Percentiles rank a stretch among this genome's conserved stretches.
phyloP scores from a whole-genome alignment of 768 basidiomycete species.

The Pisolithus marmoratus region DNA sequence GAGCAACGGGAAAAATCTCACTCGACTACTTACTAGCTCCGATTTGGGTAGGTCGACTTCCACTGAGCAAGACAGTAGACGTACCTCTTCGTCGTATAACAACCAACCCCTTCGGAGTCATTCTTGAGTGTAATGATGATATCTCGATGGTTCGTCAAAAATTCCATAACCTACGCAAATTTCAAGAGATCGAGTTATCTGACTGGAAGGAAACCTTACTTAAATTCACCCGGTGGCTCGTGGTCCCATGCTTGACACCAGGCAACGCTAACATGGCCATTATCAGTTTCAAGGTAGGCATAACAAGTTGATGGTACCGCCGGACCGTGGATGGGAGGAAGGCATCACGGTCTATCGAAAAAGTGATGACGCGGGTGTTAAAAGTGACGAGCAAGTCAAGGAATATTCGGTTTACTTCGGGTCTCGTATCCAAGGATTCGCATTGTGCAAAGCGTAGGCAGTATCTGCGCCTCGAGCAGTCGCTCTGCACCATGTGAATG shows the following conservation, averaged over 20 bases:
- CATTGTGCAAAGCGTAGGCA: constrained; percentile 75
- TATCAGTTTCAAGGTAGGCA: constrained; percentile 81
- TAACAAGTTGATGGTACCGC: constrained; percentile 86
- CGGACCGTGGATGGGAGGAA: constrained; percentile 84
- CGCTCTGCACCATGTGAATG: constrained; percentile 81
- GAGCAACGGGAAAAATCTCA: neutral
- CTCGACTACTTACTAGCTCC: constrained; percentile 58
- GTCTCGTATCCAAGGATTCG: constrained; percentile 81
- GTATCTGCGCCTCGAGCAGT: constrained; percentile 69
- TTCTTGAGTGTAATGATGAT: constrained; percentile 81
- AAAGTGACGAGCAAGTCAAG: neutral
- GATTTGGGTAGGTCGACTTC: constrained; percentile 66
- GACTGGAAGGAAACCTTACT: neutral
- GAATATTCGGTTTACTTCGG: constrained; percentile 76
- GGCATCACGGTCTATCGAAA: constrained; percentile 61
- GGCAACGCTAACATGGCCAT: constrained; percentile 71
- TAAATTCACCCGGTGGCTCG: constrained; percentile 56
- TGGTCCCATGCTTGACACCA: constrained; percentile 60
- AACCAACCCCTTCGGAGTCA: constrained; percentile 57
- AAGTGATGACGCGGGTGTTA: neutral
- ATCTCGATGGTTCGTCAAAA: constrained; percentile 77
- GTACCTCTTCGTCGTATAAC: constrained; percentile 69
- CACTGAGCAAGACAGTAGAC: constrained; percentile 73
- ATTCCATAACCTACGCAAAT: constrained; percentile 58
- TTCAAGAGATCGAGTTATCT: constrained; percentile 1